phyloP scores from a whole-genome alignment of 768 basidiomycete genomes.

The Amanita phalloides region DNA sequence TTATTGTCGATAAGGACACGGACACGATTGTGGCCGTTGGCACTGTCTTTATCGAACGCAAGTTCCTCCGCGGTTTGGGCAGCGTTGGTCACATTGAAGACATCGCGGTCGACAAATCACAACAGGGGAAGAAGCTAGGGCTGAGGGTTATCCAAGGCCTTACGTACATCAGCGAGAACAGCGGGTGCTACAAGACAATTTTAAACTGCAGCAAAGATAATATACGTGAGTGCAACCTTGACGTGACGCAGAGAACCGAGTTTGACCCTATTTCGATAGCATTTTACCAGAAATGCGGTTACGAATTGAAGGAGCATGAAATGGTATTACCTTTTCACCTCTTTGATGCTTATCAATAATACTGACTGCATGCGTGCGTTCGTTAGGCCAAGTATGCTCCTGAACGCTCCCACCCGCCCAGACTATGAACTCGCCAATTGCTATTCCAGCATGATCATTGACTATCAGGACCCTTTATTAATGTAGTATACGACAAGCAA shows the following conservation, averaged over 20 bases:
- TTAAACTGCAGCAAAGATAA: slow-evolving; percentile 89
- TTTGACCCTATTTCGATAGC: slow-evolving; percentile 33
- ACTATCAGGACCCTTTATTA: background rate
- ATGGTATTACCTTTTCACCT: slow-evolving; percentile 45
- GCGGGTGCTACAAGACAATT: slow-evolving; percentile 93
- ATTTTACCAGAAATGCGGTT: slow-evolving; percentile 97
- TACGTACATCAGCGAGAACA: slow-evolving; percentile 69
- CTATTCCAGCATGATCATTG: background rate
- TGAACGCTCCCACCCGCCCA: slow-evolving; percentile 1
- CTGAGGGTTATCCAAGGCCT: slow-evolving; percentile 79
- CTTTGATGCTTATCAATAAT: background rate
- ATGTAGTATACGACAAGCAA: background rate
- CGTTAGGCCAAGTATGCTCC: slow-evolving; percentile 5
- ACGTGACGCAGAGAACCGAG: background rate
- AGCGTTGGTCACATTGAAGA: slow-evolving; percentile 95
- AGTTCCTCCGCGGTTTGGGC: slow-evolving; percentile 83
- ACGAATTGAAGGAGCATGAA: slow-evolving; percentile 80
- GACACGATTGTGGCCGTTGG: slow-evolving; percentile 83
- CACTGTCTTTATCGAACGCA: slow-evolving; percentile 82
- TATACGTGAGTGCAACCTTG: slow-evolving; percentile 58
- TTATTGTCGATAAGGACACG: slow-evolving; percentile 63
- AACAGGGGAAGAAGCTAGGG: slow-evolving; percentile 91
- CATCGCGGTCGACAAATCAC: slow-evolving; percentile 80
- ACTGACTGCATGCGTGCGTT: background rate
- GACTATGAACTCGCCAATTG: background rate